Percentiles rank a stretch among this genome's conserved stretches.
Conservation (phyloP, 73 alveolate species). For the Effrenium voratum region DNA sequence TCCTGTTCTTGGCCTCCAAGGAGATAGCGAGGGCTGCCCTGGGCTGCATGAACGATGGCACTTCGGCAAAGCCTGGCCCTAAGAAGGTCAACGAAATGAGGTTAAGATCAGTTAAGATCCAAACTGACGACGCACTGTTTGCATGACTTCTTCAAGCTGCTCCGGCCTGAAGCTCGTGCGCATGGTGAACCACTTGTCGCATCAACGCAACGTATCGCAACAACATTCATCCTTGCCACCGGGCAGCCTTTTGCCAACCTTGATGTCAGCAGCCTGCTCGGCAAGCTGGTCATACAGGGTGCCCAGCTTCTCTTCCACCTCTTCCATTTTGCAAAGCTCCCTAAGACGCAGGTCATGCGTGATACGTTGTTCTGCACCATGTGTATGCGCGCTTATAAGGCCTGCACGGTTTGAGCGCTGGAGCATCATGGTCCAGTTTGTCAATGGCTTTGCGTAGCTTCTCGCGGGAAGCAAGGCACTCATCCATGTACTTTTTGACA, state of each 20-base stretch:
- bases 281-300: not conserved
- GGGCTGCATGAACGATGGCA: too few species aligned
- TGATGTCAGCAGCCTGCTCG: not conserved
- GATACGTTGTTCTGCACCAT: too few species aligned
- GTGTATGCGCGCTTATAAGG: not conserved
- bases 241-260: too few species aligned
- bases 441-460: not conserved
- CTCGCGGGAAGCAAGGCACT: not conserved
- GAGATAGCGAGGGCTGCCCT: not conserved
- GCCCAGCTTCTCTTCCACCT: not conserved
- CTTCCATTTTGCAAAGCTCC: not conserved
- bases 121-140: too few species aligned
- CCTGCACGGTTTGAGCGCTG: not conserved
- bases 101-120: too few species aligned
- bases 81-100: too few species aligned
- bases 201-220: too few species aligned
- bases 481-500: not conserved
- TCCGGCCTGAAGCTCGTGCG: too few species aligned
- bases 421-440: not conserved
- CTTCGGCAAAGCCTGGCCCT: too few species aligned
- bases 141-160: too few species aligned
- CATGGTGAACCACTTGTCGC: too few species aligned
- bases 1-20: not conserved
- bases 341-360: not conserved
- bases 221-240: too few species aligned